Evolutionary conservation across 768 basidiomycete genomes (phyloP).

Genomic region (Tricholoma sp.): DNA sequence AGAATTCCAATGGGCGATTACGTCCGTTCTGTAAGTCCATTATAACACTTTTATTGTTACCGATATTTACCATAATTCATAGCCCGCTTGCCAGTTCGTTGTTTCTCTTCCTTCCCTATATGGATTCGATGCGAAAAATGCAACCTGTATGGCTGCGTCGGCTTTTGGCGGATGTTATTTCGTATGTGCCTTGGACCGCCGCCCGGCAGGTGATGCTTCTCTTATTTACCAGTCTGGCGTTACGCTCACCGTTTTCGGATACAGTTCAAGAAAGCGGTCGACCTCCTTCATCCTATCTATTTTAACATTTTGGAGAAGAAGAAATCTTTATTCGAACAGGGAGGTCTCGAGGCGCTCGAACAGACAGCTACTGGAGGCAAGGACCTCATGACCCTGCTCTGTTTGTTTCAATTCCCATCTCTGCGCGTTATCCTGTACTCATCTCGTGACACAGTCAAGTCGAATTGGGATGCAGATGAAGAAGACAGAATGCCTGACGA

Average conservation of each 20-base stretch:
- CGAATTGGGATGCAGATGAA: slow-evolving; percentile 23
- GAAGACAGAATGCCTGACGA: slow-evolving; percentile 23
- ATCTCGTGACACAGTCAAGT: slow-evolving; percentile 19
- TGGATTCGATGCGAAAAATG: slow-evolving; percentile 19
- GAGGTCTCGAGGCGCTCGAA: slow-evolving; percentile 15
- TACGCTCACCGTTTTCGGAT: not conserved
- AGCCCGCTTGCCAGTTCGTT: slow-evolving; percentile 20
- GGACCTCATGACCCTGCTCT: slow-evolving; percentile 19
- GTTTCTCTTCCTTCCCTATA: slow-evolving; percentile 19
- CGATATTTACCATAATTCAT: not conserved
- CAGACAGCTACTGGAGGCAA: slow-evolving; percentile 14
- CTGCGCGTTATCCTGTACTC: not conserved
- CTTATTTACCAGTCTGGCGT: not conserved
- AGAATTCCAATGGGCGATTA: slow-evolving; percentile 15
- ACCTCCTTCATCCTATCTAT: slow-evolving; percentile 19
- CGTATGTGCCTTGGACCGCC: slow-evolving; percentile 18
- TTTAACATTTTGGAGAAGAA: slow-evolving; percentile 10
- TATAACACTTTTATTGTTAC: not conserved
- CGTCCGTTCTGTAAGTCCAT: slow-evolving; percentile 9
- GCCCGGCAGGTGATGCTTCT: slow-evolving; percentile 11
- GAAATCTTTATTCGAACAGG: slow-evolving; percentile 12
- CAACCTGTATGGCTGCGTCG: slow-evolving; percentile 19
- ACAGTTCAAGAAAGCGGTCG: slow-evolving; percentile 19
- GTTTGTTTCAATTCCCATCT: slow-evolving; percentile 6
- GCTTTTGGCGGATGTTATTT: slow-evolving; percentile 8